Percentiles rank a stretch among this genome's conserved stretches.
Conservation (phyloP, 2,329 filamentous ascomycete genomes). For the Paraconiothyrium brasiliense region DNA sequence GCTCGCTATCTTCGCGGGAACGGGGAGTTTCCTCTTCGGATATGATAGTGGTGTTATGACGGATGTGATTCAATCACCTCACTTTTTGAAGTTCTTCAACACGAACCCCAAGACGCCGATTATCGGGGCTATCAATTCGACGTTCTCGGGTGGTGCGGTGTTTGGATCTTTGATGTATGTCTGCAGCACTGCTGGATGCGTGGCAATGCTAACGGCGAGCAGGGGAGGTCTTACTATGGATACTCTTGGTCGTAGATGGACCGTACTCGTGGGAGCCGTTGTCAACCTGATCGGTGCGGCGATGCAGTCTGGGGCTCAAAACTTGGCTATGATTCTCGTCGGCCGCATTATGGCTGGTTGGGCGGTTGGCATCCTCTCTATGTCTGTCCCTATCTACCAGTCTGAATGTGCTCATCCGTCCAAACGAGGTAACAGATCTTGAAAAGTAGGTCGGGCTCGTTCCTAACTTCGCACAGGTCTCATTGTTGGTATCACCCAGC, state of each 20-base stretch:
- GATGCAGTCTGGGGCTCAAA: constrained; percentile 67
- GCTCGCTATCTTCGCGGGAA: constrained; percentile 55
- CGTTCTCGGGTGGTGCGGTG: constrained; percentile 67
- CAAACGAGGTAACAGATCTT: constrained; percentile 58
- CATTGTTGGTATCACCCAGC: constrained; percentile 65
- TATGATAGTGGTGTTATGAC: constrained; percentile 54
- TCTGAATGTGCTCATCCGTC: constrained; percentile 69
- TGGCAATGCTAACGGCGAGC: neutral
- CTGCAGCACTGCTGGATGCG: constrained; percentile 1
- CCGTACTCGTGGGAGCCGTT: constrained; percentile 67
- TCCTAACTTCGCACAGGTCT: constrained; percentile 42
- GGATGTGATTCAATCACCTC: constrained; percentile 64
- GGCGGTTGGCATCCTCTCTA: constrained; percentile 67
- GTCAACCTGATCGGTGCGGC: constrained; percentile 67
- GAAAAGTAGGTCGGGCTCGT: neutral
- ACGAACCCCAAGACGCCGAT: constrained; percentile 60
- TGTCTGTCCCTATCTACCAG: constrained; percentile 71
- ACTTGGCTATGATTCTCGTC: constrained; percentile 65
- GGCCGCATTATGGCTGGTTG: constrained; percentile 68
- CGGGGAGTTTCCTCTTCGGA: constrained; percentile 55
- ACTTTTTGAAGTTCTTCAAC: constrained; percentile 68
- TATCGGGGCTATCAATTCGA: constrained; percentile 70
- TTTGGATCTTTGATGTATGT: constrained; percentile 61
- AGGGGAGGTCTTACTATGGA: constrained; percentile 68
- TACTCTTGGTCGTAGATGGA: constrained; percentile 66